Evolutionary conservation across 2,329 filamentous ascomycete species (phyloP).

Genomic region (Colletotrichum sp.): DNA sequence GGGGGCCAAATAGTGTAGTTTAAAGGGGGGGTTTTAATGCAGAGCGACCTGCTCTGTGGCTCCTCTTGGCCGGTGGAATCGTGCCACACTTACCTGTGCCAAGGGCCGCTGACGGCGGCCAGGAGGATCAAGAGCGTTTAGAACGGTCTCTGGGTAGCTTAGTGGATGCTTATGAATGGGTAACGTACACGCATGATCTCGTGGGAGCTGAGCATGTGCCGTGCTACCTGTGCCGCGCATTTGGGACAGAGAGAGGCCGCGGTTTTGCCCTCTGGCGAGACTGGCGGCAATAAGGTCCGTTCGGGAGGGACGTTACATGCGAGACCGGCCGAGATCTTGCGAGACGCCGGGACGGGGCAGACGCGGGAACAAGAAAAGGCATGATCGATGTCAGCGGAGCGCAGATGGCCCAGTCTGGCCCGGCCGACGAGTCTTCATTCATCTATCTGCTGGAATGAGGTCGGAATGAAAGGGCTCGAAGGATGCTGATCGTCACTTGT

Average conservation of each 20-base stretch:
- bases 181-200: background rate
- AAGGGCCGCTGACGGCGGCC: background rate
- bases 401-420: background rate
- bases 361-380: background rate
- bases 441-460: constrained; percentile 14
- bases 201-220: background rate
- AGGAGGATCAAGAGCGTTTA: background rate
- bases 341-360: background rate
- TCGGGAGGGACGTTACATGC: background rate
- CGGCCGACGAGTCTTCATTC: background rate
- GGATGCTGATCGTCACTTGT: constrained; percentile 18
- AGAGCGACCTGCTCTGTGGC: background rate
- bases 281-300: background rate
- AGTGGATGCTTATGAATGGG: background rate
- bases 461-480: constrained; percentile 1
- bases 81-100: constrained; percentile 5
- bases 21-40: background rate
- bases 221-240: background rate
- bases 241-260: background rate
- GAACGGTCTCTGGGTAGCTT: background rate
- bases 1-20: background rate
- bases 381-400: background rate
- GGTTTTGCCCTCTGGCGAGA: background rate
- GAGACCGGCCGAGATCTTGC: background rate
- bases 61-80: background rate